Evolutionary conservation across 2,329 filamentous ascomycete genomes (phyloP).

Genomic region (Diatrype stigma): DNA sequence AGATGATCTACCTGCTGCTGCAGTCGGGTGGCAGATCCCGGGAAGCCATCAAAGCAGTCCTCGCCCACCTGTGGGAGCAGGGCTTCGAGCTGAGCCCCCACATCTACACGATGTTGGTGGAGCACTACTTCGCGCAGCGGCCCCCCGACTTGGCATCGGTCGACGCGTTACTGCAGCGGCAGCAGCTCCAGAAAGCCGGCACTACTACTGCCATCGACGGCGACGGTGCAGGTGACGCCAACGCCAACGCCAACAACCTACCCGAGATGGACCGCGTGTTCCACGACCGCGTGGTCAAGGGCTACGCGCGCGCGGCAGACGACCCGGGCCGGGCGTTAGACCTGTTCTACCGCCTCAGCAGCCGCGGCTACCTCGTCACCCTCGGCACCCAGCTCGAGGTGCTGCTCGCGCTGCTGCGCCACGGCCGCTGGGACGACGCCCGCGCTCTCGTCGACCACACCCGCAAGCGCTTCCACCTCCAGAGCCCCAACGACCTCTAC

Average conservation of each 20-base stretch:
- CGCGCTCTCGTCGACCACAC: constrained; percentile 17
- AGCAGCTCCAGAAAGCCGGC: constrained; percentile 27
- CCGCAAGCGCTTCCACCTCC: constrained; percentile 14
- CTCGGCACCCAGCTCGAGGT: constrained; percentile 41
- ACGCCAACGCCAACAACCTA: not conserved
- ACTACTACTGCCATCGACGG: too few relatives aligned
- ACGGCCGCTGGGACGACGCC: constrained; percentile 17
- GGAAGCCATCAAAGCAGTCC: constrained; percentile 54
- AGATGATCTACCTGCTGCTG: constrained; percentile 64
- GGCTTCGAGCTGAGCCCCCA: constrained; percentile 54
- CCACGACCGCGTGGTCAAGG: constrained; percentile 48
- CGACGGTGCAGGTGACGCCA: not conserved
- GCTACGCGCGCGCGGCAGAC: constrained; percentile 52
- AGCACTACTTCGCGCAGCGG: constrained; percentile 57
- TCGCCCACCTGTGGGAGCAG: constrained; percentile 55
- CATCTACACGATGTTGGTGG: constrained; percentile 71
- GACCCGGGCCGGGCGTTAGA: constrained; percentile 45
- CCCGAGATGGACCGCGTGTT: constrained; percentile 45
- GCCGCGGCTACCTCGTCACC: constrained; percentile 36
- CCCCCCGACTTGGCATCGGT: constrained; percentile 59
- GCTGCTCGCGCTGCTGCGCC: constrained; percentile 25
- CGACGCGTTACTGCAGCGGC: constrained; percentile 52
- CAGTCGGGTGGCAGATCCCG: constrained; percentile 34
- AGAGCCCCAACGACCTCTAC: constrained; percentile 7
- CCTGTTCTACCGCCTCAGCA: constrained; percentile 43